These are phyloP conservation scores for Pyricularia sp. DNA, from an alignment of 2,329 filamentous ascomycete species.

Conservation along the genomic window DNA sequence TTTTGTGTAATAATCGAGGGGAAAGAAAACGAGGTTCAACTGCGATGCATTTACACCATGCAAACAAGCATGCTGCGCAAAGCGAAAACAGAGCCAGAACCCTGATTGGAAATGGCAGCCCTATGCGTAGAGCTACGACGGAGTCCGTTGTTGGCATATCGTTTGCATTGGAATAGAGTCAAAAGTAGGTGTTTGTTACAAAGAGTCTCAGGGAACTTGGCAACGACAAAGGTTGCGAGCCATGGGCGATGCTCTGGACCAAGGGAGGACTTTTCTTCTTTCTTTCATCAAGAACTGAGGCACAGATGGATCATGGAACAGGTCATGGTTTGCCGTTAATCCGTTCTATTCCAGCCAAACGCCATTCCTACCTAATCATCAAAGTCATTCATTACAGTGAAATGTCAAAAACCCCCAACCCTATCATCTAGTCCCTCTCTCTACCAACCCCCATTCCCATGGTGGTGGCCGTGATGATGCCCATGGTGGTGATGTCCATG, in stretches of 20 bases:
- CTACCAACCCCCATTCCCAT: background rate
- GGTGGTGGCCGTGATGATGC: background rate
- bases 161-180: background rate
- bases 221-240: background rate
- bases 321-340: background rate
- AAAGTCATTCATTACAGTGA: background rate
- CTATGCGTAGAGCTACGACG: background rate
- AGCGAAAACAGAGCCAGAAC: background rate
- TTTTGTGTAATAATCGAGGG: background rate
- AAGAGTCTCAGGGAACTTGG: background rate
- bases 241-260: background rate
- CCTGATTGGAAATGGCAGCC: background rate
- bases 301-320: background rate
- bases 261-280: background rate
- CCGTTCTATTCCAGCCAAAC: background rate
- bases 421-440: background rate
- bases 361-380: background rate
- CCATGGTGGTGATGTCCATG: slow-evolving; percentile 3
- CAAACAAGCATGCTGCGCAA: background rate
- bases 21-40: background rate
- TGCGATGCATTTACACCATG: background rate
- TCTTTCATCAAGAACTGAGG: background rate
- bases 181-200: background rate
- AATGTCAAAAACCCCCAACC: background rate
- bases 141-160: background rate